Conservation (phyloP, 768 basidiomycete species). For the Agrocybe praecox region DNA sequence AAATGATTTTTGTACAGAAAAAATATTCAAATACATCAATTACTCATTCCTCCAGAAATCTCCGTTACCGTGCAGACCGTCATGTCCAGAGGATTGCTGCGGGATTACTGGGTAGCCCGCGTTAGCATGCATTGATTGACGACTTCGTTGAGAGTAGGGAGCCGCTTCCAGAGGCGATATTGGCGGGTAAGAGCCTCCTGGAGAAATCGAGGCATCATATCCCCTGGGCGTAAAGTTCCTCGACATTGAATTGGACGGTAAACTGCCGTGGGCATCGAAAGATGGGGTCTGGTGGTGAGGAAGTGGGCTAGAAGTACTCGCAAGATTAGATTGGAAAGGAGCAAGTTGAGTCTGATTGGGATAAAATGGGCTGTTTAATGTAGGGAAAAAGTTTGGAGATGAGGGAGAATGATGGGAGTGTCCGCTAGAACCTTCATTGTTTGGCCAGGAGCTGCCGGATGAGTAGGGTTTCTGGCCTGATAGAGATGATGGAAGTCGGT, state of each 20-base stretch:
- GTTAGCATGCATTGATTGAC: conserved; percentile 28
- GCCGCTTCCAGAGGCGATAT: conserved; percentile 17
- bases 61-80: conserved; percentile 11
- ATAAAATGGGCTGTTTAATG: conserved; percentile 60
- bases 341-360: conserved; percentile 38
- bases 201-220: conserved; percentile 5
- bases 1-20: background rate
- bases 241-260: conserved; percentile 23
- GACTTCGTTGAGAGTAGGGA: conserved; percentile 26
- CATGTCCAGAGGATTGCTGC: conserved; percentile 21
- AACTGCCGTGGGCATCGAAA: background rate
- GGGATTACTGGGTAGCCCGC: conserved; percentile 25
- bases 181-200: conserved; percentile 17
- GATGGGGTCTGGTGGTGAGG: background rate
- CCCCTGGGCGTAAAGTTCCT: background rate
- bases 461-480: conserved; percentile 16
- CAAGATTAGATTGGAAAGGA: conserved; percentile 26
- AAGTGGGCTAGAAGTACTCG: background rate
- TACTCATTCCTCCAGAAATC: conserved; percentile 18
- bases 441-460: conserved; percentile 17
- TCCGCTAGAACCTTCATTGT: conserved; percentile 10
- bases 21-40: background rate
- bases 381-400: conserved; percentile 45
- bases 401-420: conserved; percentile 15
- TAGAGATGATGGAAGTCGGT: conserved; percentile 12